phyloP scores from a whole-genome alignment of 163 green algal species.

The Trebouxiophyceae sp. region DNA sequence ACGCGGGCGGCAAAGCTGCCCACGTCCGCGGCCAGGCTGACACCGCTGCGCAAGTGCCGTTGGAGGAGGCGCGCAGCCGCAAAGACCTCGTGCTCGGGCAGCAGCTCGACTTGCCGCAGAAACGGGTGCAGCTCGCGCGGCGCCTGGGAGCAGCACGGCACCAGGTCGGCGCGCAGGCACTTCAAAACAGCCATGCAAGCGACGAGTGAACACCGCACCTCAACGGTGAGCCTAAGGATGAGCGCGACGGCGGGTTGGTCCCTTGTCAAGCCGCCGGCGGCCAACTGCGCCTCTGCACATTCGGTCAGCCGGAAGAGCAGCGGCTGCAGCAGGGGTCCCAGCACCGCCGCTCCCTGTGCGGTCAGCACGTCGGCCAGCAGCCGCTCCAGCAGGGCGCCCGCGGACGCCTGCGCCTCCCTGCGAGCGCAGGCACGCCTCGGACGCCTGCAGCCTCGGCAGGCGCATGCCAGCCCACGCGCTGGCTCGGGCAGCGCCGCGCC shows the following conservation, averaged over 20 bases:
- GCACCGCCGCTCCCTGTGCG: neutral
- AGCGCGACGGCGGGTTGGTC: conserved; percentile 7
- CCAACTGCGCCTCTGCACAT: neutral
- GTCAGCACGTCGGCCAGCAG: conserved; percentile 1
- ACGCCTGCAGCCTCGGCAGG: too few species aligned
- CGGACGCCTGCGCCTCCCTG: conserved; percentile 4
- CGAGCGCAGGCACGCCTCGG: conserved; percentile 9
- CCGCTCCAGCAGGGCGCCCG: conserved; percentile 2
- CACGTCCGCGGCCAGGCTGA: conserved; percentile 6
- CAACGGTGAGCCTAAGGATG: conserved; percentile 6
- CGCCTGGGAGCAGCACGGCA: too few species aligned
- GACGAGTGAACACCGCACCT: too few species aligned
- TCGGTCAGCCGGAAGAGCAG: conserved; percentile 9
- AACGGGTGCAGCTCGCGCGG: conserved; percentile 1
- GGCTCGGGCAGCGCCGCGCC: neutral
- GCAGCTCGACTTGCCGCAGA: conserved; percentile 5
- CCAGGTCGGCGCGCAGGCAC: too few species aligned
- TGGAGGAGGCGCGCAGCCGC: conserved; percentile 1
- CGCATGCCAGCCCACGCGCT: too few species aligned
- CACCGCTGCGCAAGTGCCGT: neutral
- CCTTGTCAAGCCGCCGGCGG: neutral
- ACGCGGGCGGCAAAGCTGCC: conserved; percentile 1
- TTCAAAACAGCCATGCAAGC: too few species aligned
- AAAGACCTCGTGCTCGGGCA: neutral
- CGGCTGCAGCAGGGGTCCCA: conserved; percentile 11